Base-by-base conservation (phyloP, 1,139 yeast species). In the Neolecta irregularis region DNA sequence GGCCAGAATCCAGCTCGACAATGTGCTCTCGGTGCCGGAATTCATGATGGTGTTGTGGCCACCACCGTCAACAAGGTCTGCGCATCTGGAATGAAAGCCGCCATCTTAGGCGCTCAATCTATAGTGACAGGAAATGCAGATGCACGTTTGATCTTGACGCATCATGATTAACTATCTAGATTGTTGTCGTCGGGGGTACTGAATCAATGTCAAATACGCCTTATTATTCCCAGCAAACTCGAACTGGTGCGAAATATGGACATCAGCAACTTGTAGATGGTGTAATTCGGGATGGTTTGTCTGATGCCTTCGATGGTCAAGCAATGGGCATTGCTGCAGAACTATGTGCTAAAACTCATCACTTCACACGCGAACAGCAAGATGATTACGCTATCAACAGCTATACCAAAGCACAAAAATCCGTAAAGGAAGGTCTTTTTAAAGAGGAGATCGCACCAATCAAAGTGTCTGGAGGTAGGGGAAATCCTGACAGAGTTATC, bases 1-100 rank as follows among this genome's bases (percentile, higher is more conserved):
- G 98, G 98, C 44, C 98, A 88, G 62, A 88, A 88, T 44, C 96
- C 96, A 33, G 98, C 96, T 30, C 77, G 96, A 60, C 98, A 88
- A 62, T 96, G 88, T 40, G 95, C 94, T 12, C 54, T 85, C 47
- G 77, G 74, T 55, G 79, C 96, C 18, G 96, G 96, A 16, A 65
- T 88, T 37, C 69, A 81, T 34, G 72, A 75, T 46, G 62, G 69
- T 43, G 72, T 80, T 37, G 76, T 81, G 34, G 92, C 94, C 41
- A 71, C 94, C 40, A 77, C 95, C 38, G 69, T 88, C 48, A 88
- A 88, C 70, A 88, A 88, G 64, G 96, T 88, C 40, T 88, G 98
- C 65, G 95, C 98, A 30, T 78, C 93, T 13, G 96, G 95, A 47
- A 67, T 85, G 74, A 88, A 88, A 64, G 73, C 94, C 28, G 72